These are phyloP conservation scores for Globisporangium orthogonon DNA, from an alignment of 352 stramenopile genomes.

Conservation along the genomic window DNA sequence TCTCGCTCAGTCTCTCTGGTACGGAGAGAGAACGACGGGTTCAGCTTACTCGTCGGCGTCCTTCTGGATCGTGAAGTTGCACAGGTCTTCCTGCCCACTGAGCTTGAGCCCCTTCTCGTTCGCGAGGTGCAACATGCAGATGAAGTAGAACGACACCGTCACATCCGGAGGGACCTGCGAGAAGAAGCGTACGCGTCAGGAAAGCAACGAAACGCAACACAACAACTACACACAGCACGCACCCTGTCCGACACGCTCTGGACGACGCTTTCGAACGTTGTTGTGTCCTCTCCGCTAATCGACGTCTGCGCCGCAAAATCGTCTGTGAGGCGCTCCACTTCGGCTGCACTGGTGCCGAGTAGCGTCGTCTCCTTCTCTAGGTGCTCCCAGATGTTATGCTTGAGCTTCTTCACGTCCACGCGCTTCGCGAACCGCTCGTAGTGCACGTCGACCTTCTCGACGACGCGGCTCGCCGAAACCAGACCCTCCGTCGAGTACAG, in stretches of 20 bases:
- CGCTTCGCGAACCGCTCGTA: slow-evolving; percentile 95
- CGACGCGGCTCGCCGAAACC: slow-evolving; percentile 86
- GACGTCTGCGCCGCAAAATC: slow-evolving; percentile 11
- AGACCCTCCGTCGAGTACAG: slow-evolving; percentile 52
- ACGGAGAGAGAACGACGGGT: not conserved
- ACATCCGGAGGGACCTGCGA: slow-evolving; percentile 88
- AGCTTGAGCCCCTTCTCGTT: slow-evolving; percentile 97
- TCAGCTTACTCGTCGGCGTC: slow-evolving; percentile 16
- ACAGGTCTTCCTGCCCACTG: slow-evolving; percentile 63
- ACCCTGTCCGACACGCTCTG: slow-evolving; percentile 84
- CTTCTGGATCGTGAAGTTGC: slow-evolving; percentile 69
- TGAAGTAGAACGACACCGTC: slow-evolving; percentile 98
- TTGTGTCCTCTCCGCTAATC: slow-evolving; percentile 10
- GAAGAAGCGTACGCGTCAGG: not conserved
- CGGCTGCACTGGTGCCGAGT: slow-evolving; percentile 6
- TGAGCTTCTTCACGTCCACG: slow-evolving; percentile 96
- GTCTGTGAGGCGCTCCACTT: slow-evolving; percentile 14
- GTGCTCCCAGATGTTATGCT: slow-evolving; percentile 92
- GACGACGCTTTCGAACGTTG: slow-evolving; percentile 89
- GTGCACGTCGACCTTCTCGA: slow-evolving; percentile 92
- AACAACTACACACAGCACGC: slow-evolving; percentile 3
- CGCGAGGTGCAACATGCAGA: slow-evolving; percentile 97
- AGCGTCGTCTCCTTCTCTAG: slow-evolving; percentile 41
- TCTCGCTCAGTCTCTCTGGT: slow-evolving; percentile 5
- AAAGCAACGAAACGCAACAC: not conserved